phyloP scores from a whole-genome alignment of 345 rosid species.

The Syzygium aromaticum region DNA sequence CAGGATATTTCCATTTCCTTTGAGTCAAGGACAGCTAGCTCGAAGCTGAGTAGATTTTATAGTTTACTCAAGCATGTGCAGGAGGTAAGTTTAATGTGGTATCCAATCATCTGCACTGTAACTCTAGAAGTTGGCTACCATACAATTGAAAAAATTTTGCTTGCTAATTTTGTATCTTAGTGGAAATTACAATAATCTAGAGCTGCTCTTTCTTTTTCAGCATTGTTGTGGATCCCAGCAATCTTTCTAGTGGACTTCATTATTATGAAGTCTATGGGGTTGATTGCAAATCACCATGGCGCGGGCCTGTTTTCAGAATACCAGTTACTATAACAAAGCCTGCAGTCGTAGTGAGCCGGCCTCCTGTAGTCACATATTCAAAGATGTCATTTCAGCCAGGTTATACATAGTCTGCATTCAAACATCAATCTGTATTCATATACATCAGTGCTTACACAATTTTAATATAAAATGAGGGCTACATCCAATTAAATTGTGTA shows the following conservation, averaged over 20 bases:
- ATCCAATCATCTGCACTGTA: neutral
- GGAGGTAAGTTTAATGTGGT: neutral
- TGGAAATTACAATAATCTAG: neutral
- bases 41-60: neutral
- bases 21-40: neutral
- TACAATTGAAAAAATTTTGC: neutral
- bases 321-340: constrained; percentile 88
- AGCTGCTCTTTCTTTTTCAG: constrained; percentile 30
- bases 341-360: constrained; percentile 38
- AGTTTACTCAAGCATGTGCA: neutral
- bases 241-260: constrained; percentile 71
- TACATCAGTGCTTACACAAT: neutral
- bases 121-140: neutral
- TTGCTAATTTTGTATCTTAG: neutral
- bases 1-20: neutral
- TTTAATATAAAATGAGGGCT: neutral
- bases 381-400: constrained; percentile 88
- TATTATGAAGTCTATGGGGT: constrained; percentile 86
- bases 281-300: constrained; percentile 94
- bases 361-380: constrained; percentile 63
- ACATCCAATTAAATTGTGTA: neutral
- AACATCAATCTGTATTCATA: neutral
- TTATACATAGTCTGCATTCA: constrained; percentile 6
- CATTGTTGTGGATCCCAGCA: constrained; percentile 88
- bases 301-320: constrained; percentile 86